Base-by-base conservation (phyloP, 2,329 filamentous ascomycete genomes). In the Colletotrichum lupini region DNA sequence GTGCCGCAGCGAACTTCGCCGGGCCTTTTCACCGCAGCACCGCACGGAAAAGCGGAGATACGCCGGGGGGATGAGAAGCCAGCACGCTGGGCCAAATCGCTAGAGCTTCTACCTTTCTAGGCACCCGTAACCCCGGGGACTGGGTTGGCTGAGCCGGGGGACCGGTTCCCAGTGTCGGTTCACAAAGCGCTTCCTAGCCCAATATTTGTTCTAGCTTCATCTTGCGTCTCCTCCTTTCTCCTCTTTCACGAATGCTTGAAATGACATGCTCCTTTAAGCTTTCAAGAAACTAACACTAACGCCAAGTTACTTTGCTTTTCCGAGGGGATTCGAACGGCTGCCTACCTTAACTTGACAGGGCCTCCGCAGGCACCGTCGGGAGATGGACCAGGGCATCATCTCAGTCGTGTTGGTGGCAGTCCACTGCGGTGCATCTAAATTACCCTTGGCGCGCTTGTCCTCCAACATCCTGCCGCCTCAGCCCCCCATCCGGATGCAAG, bases 141-240 rank as follows among this genome's bases (percentile, higher is more conserved):
- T 53, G 46, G 60, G 46, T 63, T 63, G 26, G 60, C 12, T 32
- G 60, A 35, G 8, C 60, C 60, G 60, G 46, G 58, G 58, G 28
- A 46, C 42, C 42, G 42, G 42, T 46, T 46, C 42, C 42, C 42
- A 46, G 42, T 46, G 42, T 46, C 42, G 42, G 19, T 46, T 46
- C 42, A 16, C 19, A 0, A 46, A 32, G 0, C 4, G 19, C 42
- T 19, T 26, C 60, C 28, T 11, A 16, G 32, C 32, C 42, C 42
- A 35, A 53, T 53, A 35, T 63, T 53, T 53, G 11, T 35, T 53
- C 42, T 63, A 53, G 60, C 28, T 30, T 53, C n/a, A 7, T 35
- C 26, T 35, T 1, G 3, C 0, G 30, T 32, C 30, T 32, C 37
- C 37, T 42, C 37, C 2, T 2, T 32, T 26, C 28, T 57, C 55